Conservation (phyloP, 2,329 filamentous ascomycete species). For the Thermothelomyces thermophilus region DNA sequence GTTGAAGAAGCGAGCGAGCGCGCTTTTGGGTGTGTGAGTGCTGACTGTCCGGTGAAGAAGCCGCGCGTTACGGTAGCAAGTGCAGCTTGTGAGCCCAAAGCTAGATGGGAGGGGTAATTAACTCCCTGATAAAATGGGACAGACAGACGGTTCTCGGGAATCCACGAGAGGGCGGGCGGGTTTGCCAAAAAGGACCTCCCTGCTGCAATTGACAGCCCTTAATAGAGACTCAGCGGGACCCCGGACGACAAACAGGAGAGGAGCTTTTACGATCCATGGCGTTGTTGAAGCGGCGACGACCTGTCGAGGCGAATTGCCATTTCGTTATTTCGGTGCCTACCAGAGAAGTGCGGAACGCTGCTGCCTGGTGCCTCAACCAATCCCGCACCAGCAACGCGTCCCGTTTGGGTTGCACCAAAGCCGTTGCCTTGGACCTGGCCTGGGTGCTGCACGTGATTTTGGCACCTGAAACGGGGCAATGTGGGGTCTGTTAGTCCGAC, state of each 20-base stretch:
- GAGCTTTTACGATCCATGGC: constrained; percentile 6
- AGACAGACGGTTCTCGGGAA: too few species aligned
- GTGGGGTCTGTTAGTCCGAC: background rate
- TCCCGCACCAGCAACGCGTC: background rate
- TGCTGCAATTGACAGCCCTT: background rate
- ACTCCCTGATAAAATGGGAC: too few species aligned
- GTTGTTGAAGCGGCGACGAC: background rate
- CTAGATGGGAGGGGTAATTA: too few species aligned
- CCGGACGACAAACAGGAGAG: background rate
- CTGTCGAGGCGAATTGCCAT: background rate
- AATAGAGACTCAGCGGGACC: background rate
- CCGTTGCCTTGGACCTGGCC: constrained; percentile 2
- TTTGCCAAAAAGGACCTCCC: background rate
- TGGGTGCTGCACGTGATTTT: background rate
- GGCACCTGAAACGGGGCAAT: too few species aligned
- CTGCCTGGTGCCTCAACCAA: constrained; percentile 10
- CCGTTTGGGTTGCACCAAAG: background rate
- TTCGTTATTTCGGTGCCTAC: constrained; percentile 26
- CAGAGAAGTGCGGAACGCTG: constrained; percentile 3
- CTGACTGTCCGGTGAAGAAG: background rate
- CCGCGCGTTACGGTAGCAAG: background rate
- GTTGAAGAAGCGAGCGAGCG: background rate
- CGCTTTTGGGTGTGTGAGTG: background rate
- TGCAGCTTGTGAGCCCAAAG: background rate
- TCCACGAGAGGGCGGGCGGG: background rate